phyloP scores from a whole-genome alignment of 306 rosid species.

The Neltuma alba region DNA sequence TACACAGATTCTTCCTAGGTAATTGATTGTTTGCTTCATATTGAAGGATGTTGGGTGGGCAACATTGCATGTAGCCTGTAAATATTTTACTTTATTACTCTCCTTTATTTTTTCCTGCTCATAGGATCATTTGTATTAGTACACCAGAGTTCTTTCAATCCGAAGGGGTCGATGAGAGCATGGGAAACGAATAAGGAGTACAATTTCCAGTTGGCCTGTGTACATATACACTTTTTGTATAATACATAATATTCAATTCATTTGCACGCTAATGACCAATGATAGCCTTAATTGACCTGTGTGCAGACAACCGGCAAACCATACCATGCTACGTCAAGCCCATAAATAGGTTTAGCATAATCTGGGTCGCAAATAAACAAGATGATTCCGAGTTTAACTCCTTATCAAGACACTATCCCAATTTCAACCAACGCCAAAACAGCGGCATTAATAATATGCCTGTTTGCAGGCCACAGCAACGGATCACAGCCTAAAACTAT shows the following conservation, averaged over 20 bases:
- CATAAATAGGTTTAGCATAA: no score
- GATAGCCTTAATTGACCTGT: not conserved
- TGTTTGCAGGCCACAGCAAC: not conserved
- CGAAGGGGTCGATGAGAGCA: conserved; percentile 19
- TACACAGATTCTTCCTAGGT: conserved; percentile 77
- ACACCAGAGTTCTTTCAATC: conserved; percentile 5
- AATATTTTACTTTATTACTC: not conserved
- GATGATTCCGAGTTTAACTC: not conserved
- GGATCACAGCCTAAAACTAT: not conserved
- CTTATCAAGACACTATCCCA: not conserved
- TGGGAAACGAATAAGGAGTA: not conserved
- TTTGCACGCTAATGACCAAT: not conserved
- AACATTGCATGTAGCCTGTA: not conserved
- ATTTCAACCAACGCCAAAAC: conserved; percentile 1
- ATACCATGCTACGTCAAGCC: no score
- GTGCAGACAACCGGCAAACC: not conserved
- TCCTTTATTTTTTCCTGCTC: not conserved
- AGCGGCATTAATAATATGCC: not conserved
- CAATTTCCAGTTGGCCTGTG: no score
- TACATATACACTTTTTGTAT: not conserved
- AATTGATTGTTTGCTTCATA: conserved; percentile 33
- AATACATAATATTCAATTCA: not conserved
- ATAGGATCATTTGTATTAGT: conserved; percentile 11
- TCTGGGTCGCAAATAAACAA: not conserved
- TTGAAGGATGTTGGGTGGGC: not conserved